phyloP scores from a whole-genome alignment of 2,329 filamentous ascomycete species.

The Pseudogymnoascus sp. region DNA sequence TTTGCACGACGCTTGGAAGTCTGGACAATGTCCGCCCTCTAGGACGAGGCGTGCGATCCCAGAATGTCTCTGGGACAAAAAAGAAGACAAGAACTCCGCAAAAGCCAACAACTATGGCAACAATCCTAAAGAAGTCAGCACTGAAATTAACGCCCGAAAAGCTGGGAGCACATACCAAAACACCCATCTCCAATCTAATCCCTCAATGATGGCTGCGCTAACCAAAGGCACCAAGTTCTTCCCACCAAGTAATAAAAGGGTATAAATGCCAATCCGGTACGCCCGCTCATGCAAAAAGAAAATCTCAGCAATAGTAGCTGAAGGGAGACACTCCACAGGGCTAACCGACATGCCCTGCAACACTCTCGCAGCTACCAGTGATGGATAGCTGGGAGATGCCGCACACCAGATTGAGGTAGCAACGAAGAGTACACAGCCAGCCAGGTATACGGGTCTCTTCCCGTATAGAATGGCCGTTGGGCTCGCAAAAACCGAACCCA shows the following conservation, averaged over 20 bases:
- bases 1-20: slow-evolving; percentile 16
- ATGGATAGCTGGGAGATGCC: slow-evolving; percentile 70
- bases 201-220: slow-evolving; percentile 75
- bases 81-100: slow-evolving; percentile 69
- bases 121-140: slow-evolving; percentile 50
- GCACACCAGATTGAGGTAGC: slow-evolving; percentile 77
- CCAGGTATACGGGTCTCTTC: slow-evolving; percentile 84
- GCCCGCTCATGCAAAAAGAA: slow-evolving; percentile 93
- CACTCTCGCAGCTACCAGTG: slow-evolving; percentile 72
- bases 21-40: slow-evolving; percentile 14
- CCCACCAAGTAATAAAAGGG: slow-evolving; percentile 75
- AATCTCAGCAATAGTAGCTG: slow-evolving; percentile 90
- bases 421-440: slow-evolving; percentile 70
- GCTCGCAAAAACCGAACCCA: slow-evolving; percentile 77
- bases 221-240: slow-evolving; percentile 87
- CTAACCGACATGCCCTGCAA: slow-evolving; percentile 85
- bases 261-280: slow-evolving; percentile 90
- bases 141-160: background rate
- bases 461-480: slow-evolving; percentile 88
- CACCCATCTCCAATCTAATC: slow-evolving; percentile 79
- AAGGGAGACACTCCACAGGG: slow-evolving; percentile 86
- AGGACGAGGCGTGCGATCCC: slow-evolving; percentile 69
- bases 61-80: slow-evolving; percentile 92
- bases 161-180: slow-evolving; percentile 56
- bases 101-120: slow-evolving; percentile 71